Base-by-base conservation (phyloP, 2,329 filamentous ascomycete genomes). In the Microcera coccophila region DNA sequence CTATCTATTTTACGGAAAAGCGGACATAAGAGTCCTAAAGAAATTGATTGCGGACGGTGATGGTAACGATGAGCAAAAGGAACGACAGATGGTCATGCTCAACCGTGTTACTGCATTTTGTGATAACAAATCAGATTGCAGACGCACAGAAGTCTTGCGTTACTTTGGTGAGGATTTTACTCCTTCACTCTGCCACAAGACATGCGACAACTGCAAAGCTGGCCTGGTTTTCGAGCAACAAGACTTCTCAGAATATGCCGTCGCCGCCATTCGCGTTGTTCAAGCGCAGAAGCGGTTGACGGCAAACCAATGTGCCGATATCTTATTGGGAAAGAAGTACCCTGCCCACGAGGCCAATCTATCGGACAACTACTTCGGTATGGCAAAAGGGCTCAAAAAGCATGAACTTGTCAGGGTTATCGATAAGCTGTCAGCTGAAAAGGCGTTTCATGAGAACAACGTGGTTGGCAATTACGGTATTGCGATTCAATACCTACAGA, bases 111-210 rank as follows among this genome's bases (percentile, higher is more conserved):
- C 90, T 1, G 81, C 87, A 45, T 98, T 87, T 59, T 97, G 90
- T 63, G 88, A 96, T 60, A 96, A 96, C 65, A 79, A 79, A 55
- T 83, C 79, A 41, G 89, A 95, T 55, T 98, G 93, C 62, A 84
- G 93, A 49, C 79, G 93, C 47, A 84, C 86, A 2, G 87, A 95
- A 63, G 84, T 98, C 14, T 79, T 98, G 24, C 79, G 79, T n/a
- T 98, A 98, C 65, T 98, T 98, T 70, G 90, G 85, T 44, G 94
- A 98, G 64, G 73, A 74, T 1, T 98, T 97, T 61, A 70, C 79
- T 39, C 72, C 74, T 28, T 76, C 79, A 11, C 76, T 87, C 39
- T 98, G 93, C 66, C 72, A 81, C 37, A 74, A 78, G 38, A 78
- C 76, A 1, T 98, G 93, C 65, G 94, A 98, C 70, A 97, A 95